phyloP scores from a whole-genome alignment of 2,329 filamentous ascomycete genomes.

The Pyricularia grisea region DNA sequence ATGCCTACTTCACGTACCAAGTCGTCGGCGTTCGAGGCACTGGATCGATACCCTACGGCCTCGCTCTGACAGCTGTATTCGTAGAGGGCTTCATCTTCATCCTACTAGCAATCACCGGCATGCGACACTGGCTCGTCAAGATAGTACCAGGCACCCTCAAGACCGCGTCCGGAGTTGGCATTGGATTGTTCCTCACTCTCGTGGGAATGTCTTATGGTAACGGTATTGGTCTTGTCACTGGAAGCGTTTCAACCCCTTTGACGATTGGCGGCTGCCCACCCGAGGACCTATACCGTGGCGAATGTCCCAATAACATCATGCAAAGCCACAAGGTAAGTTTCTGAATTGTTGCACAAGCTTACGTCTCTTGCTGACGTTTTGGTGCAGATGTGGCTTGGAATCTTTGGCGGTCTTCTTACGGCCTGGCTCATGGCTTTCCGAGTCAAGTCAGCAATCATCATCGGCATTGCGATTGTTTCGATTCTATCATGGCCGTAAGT shows the following conservation, averaged over 20 bases:
- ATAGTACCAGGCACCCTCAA: slow-evolving; percentile 54
- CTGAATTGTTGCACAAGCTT: not conserved
- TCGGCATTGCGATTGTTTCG: slow-evolving; percentile 63
- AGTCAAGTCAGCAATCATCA: slow-evolving; percentile 65
- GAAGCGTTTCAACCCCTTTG: slow-evolving; percentile 59
- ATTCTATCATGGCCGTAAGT: slow-evolving; percentile 66
- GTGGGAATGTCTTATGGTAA: slow-evolving; percentile 66
- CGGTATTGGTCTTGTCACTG: slow-evolving; percentile 75
- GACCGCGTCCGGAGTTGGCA: slow-evolving; percentile 55
- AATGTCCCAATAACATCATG: slow-evolving; percentile 54
- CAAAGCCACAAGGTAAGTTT: slow-evolving; percentile 56
- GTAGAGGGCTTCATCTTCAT: slow-evolving; percentile 57
- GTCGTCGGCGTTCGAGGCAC: slow-evolving; percentile 52
- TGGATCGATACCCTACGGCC: slow-evolving; percentile 46
- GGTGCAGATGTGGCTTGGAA: slow-evolving; percentile 68
- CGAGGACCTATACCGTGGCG: slow-evolving; percentile 38
- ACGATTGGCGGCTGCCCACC: slow-evolving; percentile 65
- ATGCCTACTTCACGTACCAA: slow-evolving; percentile 60
- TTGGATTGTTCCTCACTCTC: slow-evolving; percentile 54
- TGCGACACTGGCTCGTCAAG: slow-evolving; percentile 64
- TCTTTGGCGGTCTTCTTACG: slow-evolving; percentile 73
- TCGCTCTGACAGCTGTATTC: slow-evolving; percentile 56
- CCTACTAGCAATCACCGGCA: slow-evolving; percentile 54
- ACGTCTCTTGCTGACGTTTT: not conserved
- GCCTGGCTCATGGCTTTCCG: slow-evolving; percentile 73